Base-by-base conservation (phyloP, 768 basidiomycete species). In the Termitomyces sp. region DNA sequence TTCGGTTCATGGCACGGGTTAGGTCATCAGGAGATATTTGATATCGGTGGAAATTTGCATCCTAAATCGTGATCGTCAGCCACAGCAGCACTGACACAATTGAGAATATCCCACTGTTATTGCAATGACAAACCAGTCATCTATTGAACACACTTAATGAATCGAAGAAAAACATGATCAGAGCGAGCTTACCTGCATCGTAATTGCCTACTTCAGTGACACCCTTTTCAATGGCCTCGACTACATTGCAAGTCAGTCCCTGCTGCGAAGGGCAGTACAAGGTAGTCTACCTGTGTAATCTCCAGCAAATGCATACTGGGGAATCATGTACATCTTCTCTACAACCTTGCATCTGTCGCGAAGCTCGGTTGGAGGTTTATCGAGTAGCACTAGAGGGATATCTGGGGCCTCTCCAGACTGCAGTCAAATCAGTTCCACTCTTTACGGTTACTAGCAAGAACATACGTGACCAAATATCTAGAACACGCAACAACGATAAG, bases 91-190 rank as follows among this genome's bases (percentile, higher is more conserved):
- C 51, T 4, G 20, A 12, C 28, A 7, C 32, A 47, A 10, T 4
- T 7, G 30, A 2, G 20, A 14, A 6, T 18, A 24, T 50, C 72
- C 57, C 58, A 79, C 79, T 13, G 86, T 86, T 48, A 88, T 80
- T 4, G 83, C 80, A 58, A 88, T 85, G 18, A 87, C 85, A 65
- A 85, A 86, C 83, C 84, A 86, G 58, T 87, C 85, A 62, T 88
- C 85, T 83, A 36, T 38, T 3, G 1, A 30, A 30, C 1, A 6
- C 10, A 13, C 38, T 38, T 30, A 30, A 35, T 53, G 36, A 20
- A 45, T 35, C 26, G 14, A 18, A 16, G 8, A 20, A 22, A 28
- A 0, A 57, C n/a, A 13, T 7, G 30, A 53, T 12, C 36, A 9
- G 16, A 40, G 18, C 42, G 22, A 46, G 61, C 73, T 52, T 38